Percentiles rank a stretch among this genome's conserved stretches.
These are phyloP conservation scores for Hippophae tibetana DNA, from an alignment of 306 rosid genomes.

Conservation along the genomic window DNA sequence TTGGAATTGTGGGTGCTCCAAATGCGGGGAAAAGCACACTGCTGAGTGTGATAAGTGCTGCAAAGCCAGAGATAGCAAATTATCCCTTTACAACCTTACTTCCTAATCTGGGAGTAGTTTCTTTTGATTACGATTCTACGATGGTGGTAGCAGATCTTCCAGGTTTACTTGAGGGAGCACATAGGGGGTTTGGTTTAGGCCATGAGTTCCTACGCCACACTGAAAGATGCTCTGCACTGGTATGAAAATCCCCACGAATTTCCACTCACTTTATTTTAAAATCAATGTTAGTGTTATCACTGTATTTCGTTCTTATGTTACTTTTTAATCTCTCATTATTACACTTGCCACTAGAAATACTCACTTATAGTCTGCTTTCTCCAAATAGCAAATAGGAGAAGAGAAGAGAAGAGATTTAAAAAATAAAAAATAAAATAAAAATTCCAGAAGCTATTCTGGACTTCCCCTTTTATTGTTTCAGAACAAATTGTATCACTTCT, in stretches of 20 bases:
- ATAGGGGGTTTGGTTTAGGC: constrained; percentile 91
- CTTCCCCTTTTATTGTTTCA: too few relatives aligned
- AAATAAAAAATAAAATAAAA: too few relatives aligned
- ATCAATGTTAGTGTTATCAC: too few relatives aligned
- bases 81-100: constrained; percentile 94
- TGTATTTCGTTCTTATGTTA: too few relatives aligned
- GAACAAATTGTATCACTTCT: too few relatives aligned
- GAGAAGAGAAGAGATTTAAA: too few relatives aligned
- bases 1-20: constrained; percentile 94
- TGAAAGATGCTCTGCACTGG: constrained; percentile 94
- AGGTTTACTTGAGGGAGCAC: constrained; percentile 98
- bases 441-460: too few relatives aligned
- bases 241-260: constrained; percentile 26
- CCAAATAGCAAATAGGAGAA: too few relatives aligned
- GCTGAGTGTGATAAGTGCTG: constrained; percentile 90
- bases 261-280: background rate
- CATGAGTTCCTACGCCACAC: constrained; percentile 93
- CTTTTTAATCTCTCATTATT: too few relatives aligned
- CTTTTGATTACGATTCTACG: constrained; percentile 80
- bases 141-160: constrained; percentile 98
- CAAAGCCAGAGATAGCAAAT: constrained; percentile 79
- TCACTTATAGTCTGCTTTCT: too few relatives aligned
- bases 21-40: constrained; percentile 97
- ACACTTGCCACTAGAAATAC: too few relatives aligned
- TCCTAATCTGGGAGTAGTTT: constrained; percentile 93